These are phyloP conservation scores for Rhinocladiella mackenziei DNA, from an alignment of 2,329 filamentous ascomycete genomes.

Conservation along the genomic window DNA sequence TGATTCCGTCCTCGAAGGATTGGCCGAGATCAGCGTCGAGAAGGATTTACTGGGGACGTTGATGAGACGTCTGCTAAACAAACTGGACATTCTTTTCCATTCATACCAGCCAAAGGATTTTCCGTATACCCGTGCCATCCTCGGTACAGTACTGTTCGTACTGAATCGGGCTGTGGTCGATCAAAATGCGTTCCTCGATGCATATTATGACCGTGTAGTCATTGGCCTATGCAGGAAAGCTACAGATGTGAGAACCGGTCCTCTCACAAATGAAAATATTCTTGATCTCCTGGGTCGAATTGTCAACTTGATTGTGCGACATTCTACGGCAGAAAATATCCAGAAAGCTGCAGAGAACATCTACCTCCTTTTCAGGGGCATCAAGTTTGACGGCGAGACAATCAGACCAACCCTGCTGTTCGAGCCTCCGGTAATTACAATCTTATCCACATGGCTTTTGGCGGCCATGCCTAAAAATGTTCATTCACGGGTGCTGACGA, in stretches of 20 bases:
- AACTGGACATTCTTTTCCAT: constrained; percentile 54
- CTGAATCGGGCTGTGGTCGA: constrained; percentile 40
- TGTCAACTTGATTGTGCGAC: constrained; percentile 56
- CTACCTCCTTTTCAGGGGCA: constrained; percentile 50
- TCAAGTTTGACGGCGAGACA: constrained; percentile 4
- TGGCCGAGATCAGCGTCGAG: constrained; percentile 62
- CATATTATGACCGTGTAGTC: constrained; percentile 51
- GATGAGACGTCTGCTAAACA: constrained; percentile 60
- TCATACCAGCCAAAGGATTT: constrained; percentile 45
- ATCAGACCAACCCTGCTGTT: constrained; percentile 1
- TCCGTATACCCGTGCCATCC: constrained; percentile 55
- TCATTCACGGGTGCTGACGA: constrained; percentile 16
- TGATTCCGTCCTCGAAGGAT: constrained; percentile 56
- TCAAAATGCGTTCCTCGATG: constrained; percentile 32
- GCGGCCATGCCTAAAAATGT: constrained; percentile 28
- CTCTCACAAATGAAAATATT: constrained; percentile 49
- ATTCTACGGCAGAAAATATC: constrained; percentile 51
- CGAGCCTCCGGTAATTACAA: constrained; percentile 37
- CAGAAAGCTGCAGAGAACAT: constrained; percentile 50
- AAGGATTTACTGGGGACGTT: constrained; percentile 61
- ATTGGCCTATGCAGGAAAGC: constrained; percentile 41
- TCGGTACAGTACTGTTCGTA: constrained; percentile 60
- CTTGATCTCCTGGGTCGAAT: constrained; percentile 60
- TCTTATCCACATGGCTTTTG: constrained; percentile 42
- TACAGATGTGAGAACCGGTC: constrained; percentile 35